Conservation (phyloP, 257 asterid genomes). For the Penstemon barbatus region DNA sequence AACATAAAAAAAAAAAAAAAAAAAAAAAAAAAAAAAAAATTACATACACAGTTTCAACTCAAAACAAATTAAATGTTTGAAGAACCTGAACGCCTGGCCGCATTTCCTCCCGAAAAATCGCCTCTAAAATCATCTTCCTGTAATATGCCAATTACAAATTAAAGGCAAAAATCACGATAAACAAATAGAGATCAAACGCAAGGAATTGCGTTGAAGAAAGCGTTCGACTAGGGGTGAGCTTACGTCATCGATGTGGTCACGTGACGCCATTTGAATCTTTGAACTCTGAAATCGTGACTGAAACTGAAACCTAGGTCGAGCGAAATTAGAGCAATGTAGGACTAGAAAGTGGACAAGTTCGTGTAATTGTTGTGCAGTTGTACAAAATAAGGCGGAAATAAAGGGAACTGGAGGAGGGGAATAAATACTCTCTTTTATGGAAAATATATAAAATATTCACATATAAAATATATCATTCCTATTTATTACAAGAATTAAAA, state of each 20-base stretch:
- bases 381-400: no score
- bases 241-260: conserved; percentile 63
- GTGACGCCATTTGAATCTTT: conserved; percentile 57
- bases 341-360: background rate
- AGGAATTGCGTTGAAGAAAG: background rate
- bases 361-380: no score
- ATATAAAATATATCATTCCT: no score
- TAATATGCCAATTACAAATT: background rate
- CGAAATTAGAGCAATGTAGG: conserved; percentile 20
- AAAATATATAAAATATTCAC: no score
- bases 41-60: background rate
- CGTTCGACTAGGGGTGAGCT: conserved; percentile 10
- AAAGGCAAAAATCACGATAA: background rate
- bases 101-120: conserved; percentile 50
- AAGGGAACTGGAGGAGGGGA: no score
- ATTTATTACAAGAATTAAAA: no score
- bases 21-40: background rate
- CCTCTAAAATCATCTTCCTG: conserved; percentile 94
- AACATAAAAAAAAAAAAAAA: conserved; percentile 1
- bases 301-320: conserved; percentile 40
- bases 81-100: conserved; percentile 60
- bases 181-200: background rate
- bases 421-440: no score
- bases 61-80: background rate
- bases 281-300: conserved; percentile 38